Base-by-base conservation (phyloP, 2,329 filamentous ascomycete species). In the Balansia obtecta region DNA sequence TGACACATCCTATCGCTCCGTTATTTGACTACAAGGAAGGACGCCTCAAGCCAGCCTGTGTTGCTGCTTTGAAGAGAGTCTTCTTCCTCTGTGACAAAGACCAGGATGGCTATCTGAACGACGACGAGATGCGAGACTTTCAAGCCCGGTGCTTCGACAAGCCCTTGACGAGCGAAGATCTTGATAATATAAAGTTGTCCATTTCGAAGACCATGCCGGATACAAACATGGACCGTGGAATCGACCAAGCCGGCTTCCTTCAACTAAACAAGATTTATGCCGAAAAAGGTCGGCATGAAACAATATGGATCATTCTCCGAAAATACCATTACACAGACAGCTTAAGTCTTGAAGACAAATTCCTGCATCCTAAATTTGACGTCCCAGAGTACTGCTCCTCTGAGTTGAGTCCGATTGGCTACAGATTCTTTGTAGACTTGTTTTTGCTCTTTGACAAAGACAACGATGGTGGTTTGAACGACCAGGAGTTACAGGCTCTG, bases 41-140 rank as follows among this genome's bases (percentile, higher is more conserved):
- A 1, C 78, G 81, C 51, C 72, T 98, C 48, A 98, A 98, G 69
- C 90, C 90, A 0, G 86, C 86, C 0, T 93, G 91, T 37, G 79
- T 94, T 11, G 85, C 86, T 40, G 93, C 93, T 2, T 69, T 98
- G 48, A 87, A 84, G 60, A 79, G 93, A 46, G 87, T 98, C 48
- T 98, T 98, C 68, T 97, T 95, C 62, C 77, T 98, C 4, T 95
- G 88, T 61, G 93, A 98, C 66, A 93, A 89, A 68, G 93, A 98
- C 61, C 90, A 95, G 63, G 93, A 98, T 65, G 91, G 91, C 4
- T 86, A 86, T 60, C 74, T 97, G 57, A 95, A 86, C 58, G 91
- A 97, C 60, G 75, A 83, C 56, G 93, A 98, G 70, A 87, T 98
- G 66, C 79, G 87, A 56, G 84, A 88, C 51, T 97, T 98, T 57